phyloP scores from a whole-genome alignment of 2,329 filamentous ascomycete genomes.

The Cladophialophora chaetospira region DNA sequence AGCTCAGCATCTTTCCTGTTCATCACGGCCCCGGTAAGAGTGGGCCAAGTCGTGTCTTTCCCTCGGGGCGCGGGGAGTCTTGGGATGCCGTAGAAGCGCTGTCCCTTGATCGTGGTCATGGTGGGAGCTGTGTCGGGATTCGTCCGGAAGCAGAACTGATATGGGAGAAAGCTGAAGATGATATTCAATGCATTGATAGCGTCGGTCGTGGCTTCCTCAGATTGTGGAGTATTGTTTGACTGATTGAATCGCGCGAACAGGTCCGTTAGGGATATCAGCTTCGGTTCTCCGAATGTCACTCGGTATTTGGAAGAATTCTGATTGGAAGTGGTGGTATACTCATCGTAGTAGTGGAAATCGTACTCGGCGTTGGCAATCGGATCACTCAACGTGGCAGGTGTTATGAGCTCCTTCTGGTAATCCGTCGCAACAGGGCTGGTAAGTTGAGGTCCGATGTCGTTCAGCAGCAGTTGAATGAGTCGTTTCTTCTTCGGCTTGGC shows the following conservation, averaged over 20 bases:
- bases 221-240: no score
- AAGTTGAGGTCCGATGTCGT: not conserved
- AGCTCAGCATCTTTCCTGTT: not conserved
- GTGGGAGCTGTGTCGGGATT: not conserved
- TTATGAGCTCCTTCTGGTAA: not conserved
- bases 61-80: no score
- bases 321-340: no score
- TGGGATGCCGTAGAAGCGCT: not conserved
- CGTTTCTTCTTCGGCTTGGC: constrained; percentile 5
- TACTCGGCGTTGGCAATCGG: not conserved
- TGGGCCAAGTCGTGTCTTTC: no score
- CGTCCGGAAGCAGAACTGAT: not conserved
- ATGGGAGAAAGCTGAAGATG: constrained; percentile 4
- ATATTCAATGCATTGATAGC: not conserved
- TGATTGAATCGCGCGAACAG: constrained; percentile 72
- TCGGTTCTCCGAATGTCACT: no score
- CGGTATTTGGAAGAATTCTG: no score
- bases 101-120: not conserved
- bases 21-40: not conserved
- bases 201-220: no score
- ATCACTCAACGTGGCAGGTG: not conserved
- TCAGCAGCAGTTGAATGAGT: not conserved
- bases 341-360: not conserved
- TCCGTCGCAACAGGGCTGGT: not conserved
- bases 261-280: no score